Conservation (phyloP, 2,329 filamentous ascomycete species). For the Dactylellina cionopaga region DNA sequence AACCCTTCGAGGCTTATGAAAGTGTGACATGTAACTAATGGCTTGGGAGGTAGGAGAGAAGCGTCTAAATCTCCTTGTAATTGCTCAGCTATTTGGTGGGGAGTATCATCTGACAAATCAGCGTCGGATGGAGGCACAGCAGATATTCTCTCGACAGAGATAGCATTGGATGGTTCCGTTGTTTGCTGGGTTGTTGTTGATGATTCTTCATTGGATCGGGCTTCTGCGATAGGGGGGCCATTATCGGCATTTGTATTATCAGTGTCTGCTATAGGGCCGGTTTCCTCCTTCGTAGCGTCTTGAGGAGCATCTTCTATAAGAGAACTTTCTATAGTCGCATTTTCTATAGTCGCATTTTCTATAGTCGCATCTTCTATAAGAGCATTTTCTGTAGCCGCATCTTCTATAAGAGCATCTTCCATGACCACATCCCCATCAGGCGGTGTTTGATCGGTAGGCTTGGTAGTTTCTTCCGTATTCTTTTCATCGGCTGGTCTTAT, state of each 20-base stretch:
- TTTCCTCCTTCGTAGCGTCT: neutral
- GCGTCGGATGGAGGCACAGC: conserved; percentile 49
- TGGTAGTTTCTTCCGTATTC: conserved; percentile 52
- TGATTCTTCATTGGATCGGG: neutral
- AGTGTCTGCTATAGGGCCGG: neutral
- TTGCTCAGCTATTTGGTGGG: conserved; percentile 42
- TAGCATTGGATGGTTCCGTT: conserved; percentile 11
- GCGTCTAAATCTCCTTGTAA: conserved; percentile 45
- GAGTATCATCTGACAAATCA: conserved; percentile 34
- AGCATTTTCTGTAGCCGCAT: neutral
- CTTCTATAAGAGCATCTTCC: conserved; percentile 16
- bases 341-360: neutral
- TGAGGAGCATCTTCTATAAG: conserved; percentile 18
- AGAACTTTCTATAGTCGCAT: neutral
- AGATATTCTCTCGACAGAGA: conserved; percentile 52
- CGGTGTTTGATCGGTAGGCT: conserved; percentile 56
- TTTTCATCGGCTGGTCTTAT: conserved; percentile 27
- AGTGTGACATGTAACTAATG: conserved; percentile 9
- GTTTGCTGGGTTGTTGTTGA: conserved; percentile 9
- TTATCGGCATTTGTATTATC: neutral
- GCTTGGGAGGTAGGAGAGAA: conserved; percentile 23
- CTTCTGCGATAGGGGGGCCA: neutral
- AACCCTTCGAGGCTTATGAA: conserved; percentile 69
- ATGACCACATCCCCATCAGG: conserved; percentile 40
- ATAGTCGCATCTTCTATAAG: neutral